Percentiles rank a stretch among this genome's conserved stretches.
phyloP scores from a whole-genome alignment of 176 grass and related monocot genomes.

The Oryza rufipogon region DNA sequence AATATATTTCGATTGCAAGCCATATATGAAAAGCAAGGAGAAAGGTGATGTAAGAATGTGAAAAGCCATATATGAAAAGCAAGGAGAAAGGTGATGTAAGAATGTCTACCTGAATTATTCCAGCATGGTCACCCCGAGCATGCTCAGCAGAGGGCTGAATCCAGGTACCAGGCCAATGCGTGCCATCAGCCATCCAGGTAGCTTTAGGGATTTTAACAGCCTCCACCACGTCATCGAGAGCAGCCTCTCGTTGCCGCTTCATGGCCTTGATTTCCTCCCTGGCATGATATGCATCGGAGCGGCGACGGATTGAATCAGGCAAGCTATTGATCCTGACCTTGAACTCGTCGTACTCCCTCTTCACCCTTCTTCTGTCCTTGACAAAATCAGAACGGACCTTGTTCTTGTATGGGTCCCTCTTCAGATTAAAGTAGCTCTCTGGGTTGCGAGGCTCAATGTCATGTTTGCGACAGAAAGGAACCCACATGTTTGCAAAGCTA shows the following conservation, averaged over 20 bases:
- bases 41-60: neutral
- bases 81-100: neutral
- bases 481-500: constrained; percentile 96
- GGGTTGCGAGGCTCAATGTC: constrained; percentile 87
- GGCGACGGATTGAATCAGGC: constrained; percentile 79
- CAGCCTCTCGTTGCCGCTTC: constrained; percentile 76
- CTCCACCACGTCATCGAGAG: constrained; percentile 67
- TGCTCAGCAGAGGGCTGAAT: constrained; percentile 73
- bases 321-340: constrained; percentile 86
- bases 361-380: constrained; percentile 88
- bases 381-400: constrained; percentile 87
- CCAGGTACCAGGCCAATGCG: constrained; percentile 98
- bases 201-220: constrained; percentile 89
- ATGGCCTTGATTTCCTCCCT: constrained; percentile 98
- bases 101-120: constrained; percentile 88
- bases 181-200: constrained; percentile 98
- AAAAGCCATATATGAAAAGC: neutral
- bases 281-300: constrained; percentile 91
- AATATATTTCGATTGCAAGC: neutral
- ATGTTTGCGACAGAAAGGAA: constrained; percentile 94
- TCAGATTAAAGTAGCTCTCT: constrained; percentile 91
- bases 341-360: constrained; percentile 98
- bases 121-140: constrained; percentile 88
- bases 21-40: neutral
- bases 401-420: constrained; percentile 94